phyloP scores from a whole-genome alignment of 257 asterid species.

The Henckelia pumila region DNA sequence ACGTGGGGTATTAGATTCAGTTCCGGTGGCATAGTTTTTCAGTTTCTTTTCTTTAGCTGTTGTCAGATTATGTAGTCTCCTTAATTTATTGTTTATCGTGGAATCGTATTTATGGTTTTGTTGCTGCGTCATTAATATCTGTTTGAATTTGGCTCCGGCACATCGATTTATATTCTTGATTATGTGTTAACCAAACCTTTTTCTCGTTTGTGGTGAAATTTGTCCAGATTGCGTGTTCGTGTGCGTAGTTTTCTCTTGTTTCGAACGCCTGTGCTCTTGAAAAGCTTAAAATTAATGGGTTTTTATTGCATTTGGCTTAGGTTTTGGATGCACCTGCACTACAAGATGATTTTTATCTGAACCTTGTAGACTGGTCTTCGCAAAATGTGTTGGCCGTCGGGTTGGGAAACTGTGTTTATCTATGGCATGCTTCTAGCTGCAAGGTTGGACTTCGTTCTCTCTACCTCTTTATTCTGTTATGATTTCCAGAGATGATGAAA shows the following conservation, averaged over 20 bases:
- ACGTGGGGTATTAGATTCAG: neutral
- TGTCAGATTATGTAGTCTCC: neutral
- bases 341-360: conserved; percentile 54
- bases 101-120: neutral
- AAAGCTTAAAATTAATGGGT: conserved; percentile 2
- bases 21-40: neutral
- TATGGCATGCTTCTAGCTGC: conserved; percentile 58
- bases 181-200: no score
- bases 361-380: conserved; percentile 57
- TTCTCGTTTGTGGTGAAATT: neutral
- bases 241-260: neutral
- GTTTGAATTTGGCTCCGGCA: no score
- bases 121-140: neutral
- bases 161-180: no score
- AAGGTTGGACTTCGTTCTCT: conserved; percentile 27
- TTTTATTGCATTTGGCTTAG: conserved; percentile 31
- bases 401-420: conserved; percentile 50
- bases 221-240: neutral
- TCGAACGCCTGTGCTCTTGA: neutral
- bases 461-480: no score
- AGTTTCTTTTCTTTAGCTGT: neutral
- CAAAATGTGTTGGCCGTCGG: conserved; percentile 54
- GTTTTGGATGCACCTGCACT: conserved; percentile 93
- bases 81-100: neutral
- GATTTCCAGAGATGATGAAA: neutral